phyloP scores from a whole-genome alignment of 352 stramenopile genomes.

The Peronosclerospora sorghi region DNA sequence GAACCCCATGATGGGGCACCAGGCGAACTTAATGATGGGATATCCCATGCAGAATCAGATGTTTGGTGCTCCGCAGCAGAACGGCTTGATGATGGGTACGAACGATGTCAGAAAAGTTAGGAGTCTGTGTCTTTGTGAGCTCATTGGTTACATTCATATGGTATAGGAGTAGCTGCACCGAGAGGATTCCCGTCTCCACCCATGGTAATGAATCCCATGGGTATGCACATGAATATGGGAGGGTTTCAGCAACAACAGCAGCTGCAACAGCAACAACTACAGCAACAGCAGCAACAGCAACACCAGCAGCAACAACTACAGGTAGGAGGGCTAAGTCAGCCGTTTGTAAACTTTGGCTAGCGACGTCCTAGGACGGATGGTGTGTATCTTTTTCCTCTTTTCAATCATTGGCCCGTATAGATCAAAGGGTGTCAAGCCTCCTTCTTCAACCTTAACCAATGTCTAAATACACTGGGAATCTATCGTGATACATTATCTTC shows the following conservation, averaged over 20 bases:
- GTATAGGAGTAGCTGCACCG: slow-evolving; percentile 18
- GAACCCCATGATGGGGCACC: slow-evolving; percentile 35
- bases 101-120: too few relatives aligned
- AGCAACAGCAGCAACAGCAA: slow-evolving; percentile 20
- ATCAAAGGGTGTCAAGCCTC: too few relatives aligned
- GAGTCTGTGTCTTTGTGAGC: too few relatives aligned
- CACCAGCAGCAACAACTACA: slow-evolving; percentile 21
- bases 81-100: slow-evolving; percentile 59
- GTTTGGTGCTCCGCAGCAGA: slow-evolving; percentile 22
- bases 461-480: too few relatives aligned
- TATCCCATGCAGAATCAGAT: slow-evolving; percentile 46
- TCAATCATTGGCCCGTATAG: too few relatives aligned
- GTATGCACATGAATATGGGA: slow-evolving; percentile 47
- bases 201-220: slow-evolving; percentile 58
- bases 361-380: slow-evolving; percentile 11
- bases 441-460: too few relatives aligned
- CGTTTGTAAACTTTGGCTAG: slow-evolving; percentile 70
- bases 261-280: slow-evolving; percentile 23
- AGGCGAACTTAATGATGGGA: slow-evolving; percentile 30
- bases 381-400: slow-evolving; percentile 9
- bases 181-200: slow-evolving; percentile 44
- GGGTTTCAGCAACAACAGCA: slow-evolving; percentile 37
- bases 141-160: too few relatives aligned
- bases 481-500: too few relatives aligned
- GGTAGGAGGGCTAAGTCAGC: slow-evolving; percentile 47